Evolutionary conservation across 148 eudicot species (phyloP), one percentile per base, ranked within the genome.

Genomic region (Rhododendron kiyosumense): DNA sequence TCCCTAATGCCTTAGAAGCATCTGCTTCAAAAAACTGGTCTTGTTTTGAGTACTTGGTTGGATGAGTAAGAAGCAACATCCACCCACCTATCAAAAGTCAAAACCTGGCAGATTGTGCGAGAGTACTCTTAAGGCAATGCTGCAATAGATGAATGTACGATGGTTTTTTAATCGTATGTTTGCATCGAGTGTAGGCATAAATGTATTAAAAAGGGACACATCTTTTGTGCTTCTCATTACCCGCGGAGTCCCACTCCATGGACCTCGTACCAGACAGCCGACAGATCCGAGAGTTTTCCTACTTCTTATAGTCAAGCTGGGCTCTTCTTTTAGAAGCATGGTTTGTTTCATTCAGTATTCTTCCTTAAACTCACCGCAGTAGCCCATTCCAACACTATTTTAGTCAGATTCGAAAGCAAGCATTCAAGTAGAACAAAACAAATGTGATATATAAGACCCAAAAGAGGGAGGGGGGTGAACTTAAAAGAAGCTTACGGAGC

Each of bases 401-500:
- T 69, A 69, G 24, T 46, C 30, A 28, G 34, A 46, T 57, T 57
- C 14, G 71, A 2, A 57, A 46, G 38, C 73, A 38, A 61, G 84
- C 32, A 82, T 59, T 54, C 83, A 24, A 61, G 74, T 48, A 36
- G 26, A 81, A 54, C n/a, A 7, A 10, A 73, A 75, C 20, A 75
- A 52, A 17, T 69, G 30, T 7, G 2, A 54, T 17, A 46, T 20
- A 65, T 30, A 48, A 14, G 38, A 54, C 51, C 54, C 18, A 73
- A 0, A 34, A 4, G 4, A 18, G 69, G 5, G 22, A 83, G 14
- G 30, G 78, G 20, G 24, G 28, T 28, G 17, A 79, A 26, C 1
- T 0, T 46, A 34, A 30, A 82, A 59, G 86, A 85, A 61, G 63
- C 98, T 93, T 91, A 97, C 99, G 99, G 99, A 88, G 99, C 99